Conservation (phyloP, 768 basidiomycete genomes). For the Amanita fuliginea region DNA sequence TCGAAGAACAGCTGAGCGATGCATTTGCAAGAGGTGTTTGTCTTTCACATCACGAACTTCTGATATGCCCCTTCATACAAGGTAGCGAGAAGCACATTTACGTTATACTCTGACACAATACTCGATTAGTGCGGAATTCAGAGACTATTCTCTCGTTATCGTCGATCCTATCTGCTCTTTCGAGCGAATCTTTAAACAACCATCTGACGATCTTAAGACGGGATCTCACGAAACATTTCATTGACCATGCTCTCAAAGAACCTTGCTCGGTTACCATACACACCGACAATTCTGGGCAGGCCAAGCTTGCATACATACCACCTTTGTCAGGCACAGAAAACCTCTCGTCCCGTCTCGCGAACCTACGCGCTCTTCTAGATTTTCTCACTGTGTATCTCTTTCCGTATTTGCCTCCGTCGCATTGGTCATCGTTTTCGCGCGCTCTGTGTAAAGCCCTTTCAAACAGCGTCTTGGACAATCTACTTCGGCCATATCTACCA, state of each 20-base stretch:
- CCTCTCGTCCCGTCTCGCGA: constrained; percentile 34
- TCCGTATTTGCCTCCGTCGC: constrained; percentile 37
- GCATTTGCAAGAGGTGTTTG: constrained; percentile 52
- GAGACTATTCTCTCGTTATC: constrained; percentile 37
- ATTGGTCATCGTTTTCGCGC: constrained; percentile 35
- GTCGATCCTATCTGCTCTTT: constrained; percentile 49
- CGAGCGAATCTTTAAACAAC: constrained; percentile 37
- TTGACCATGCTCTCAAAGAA: constrained; percentile 47
- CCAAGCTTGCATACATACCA: constrained; percentile 35
- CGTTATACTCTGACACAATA: constrained; percentile 1
- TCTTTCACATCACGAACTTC: constrained; percentile 36
- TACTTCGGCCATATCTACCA: constrained; percentile 65
- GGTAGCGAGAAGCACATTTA: constrained; percentile 14
- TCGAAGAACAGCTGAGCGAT: constrained; percentile 64
- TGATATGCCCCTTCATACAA: constrained; percentile 40
- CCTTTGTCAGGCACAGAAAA: constrained; percentile 30
- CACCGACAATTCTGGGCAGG: constrained; percentile 17
- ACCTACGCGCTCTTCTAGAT: constrained; percentile 43
- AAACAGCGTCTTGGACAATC: constrained; percentile 47
- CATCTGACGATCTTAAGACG: constrained; percentile 55
- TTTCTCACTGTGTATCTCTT: constrained; percentile 56
- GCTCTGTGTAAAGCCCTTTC: constrained; percentile 53
- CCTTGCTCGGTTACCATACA: constrained; percentile 31
- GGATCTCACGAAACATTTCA: constrained; percentile 46
- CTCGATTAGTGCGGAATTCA: constrained; percentile 45